These are phyloP conservation scores for Begonia fuchsioides DNA, from an alignment of 306 rosid genomes.

Conservation along the genomic window DNA sequence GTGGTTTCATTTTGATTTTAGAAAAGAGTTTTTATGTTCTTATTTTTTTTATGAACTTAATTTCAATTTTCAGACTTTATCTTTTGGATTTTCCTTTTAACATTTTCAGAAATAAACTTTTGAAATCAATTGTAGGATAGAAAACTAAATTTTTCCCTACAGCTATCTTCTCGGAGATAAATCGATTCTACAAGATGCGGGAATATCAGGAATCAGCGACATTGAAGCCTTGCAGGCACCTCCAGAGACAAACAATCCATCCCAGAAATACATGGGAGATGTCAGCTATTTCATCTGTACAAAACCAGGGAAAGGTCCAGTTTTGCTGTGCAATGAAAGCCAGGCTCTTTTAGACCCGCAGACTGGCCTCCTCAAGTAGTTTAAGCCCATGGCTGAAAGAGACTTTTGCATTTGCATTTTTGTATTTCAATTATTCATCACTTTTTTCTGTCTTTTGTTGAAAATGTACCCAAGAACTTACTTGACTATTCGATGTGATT, in stretches of 20 bases:
- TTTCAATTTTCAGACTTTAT: no score
- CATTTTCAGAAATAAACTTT: no score
- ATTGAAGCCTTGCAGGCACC: constrained; percentile 65
- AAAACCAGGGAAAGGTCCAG: constrained; percentile 89
- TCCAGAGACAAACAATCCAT: constrained; percentile 59
- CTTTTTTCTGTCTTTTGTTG: constrained; percentile 7
- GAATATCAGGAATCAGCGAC: constrained; percentile 37
- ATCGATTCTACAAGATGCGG: constrained; percentile 77
- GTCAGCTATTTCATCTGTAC: constrained; percentile 95
- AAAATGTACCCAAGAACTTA: no score
- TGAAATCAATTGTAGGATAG: no score
- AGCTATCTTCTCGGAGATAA: constrained; percentile 79
- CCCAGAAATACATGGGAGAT: constrained; percentile 65
- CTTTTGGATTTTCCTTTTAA: no score
- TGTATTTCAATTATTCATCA: constrained; percentile 1
- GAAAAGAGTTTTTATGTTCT: no score
- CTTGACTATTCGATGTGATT: no score
- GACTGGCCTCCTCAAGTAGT: constrained; percentile 70
- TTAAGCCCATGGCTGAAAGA: no score
- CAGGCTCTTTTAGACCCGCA: constrained; percentile 61
- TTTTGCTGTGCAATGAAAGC: constrained; percentile 52
- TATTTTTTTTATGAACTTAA: no score
- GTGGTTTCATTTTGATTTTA: no score
- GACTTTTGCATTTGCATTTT: no score
- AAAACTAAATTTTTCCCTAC: constrained; percentile 9